Conservation (phyloP, 768 basidiomycete species). For the Kwoniella botswanensis region DNA sequence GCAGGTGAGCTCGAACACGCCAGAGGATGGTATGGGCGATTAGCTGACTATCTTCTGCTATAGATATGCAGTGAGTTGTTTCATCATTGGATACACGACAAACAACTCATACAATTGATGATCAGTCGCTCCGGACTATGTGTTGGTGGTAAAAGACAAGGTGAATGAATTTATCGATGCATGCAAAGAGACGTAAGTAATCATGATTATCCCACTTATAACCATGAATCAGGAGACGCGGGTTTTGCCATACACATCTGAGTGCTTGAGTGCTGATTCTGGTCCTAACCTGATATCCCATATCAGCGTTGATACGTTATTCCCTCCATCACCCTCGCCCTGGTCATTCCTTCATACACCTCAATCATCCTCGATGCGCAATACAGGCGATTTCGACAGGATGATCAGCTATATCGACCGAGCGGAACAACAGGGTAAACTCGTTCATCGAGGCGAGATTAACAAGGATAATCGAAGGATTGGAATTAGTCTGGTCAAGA, state of each 20-base stretch:
- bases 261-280: no score
- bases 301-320: constrained; percentile 35
- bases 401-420: constrained; percentile 40
- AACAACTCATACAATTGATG: not conserved
- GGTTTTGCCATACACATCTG: no score
- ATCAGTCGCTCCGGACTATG: constrained; percentile 54
- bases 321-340: constrained; percentile 41
- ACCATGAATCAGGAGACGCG: no score
- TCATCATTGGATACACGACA: not conserved
- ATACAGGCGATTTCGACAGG: constrained; percentile 37
- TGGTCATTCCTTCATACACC: constrained; percentile 35
- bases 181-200: constrained; percentile 39
- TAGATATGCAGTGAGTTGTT: constrained; percentile 24
- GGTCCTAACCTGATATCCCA: not conserved
- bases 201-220: no score
- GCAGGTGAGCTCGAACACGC: constrained; percentile 38
- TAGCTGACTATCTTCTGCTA: not conserved
- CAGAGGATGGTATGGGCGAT: no score
- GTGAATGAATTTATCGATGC: constrained; percentile 46
- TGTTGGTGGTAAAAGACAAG: constrained; percentile 45
- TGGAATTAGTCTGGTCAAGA: constrained; percentile 52
- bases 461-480: constrained; percentile 42
- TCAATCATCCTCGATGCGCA: constrained; percentile 23
- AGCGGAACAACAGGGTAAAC: constrained; percentile 48
- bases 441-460: constrained; percentile 50